Evolutionary conservation across 306 rosid genomes (phyloP), one percentile per base, ranked within the genome.

Genomic region (Phaseolus lunatus): DNA sequence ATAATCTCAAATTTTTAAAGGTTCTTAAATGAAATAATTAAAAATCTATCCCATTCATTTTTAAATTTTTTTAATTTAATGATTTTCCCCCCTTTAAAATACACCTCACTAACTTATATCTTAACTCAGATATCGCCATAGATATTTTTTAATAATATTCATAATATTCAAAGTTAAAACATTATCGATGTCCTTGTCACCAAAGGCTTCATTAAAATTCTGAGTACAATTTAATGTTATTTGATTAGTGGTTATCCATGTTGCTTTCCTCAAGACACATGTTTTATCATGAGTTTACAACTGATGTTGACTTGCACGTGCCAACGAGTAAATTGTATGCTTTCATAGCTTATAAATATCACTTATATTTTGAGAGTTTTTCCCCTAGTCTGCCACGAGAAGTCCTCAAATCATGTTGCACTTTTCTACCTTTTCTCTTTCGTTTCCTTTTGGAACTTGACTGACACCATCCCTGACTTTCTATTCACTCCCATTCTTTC

Each of bases 331-430:
- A 56, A 29, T 22, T 2, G 7, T 18, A 26, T 5, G 12, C 20
- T 68, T 39, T 13, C 62, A 27, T 52, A 52, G 26, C 58, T 9
- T 8, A n/a, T 64, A 58, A 64, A 50, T n/a, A 80, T 77, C 75
- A 85, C 79, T 80, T 24, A 3, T 26, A 19, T 58, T 82, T 86
- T 16, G 86, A 48, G 73, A 90, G 85, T 73, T 87, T 92, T 31
- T 96, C 89, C 65, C 84, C 75, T 31, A 89, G 78, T 85, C 97
- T 90, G 68, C 94, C 96, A 18, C 93, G 83, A 52, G 78, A 90
- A 37, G 96, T 90, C 52, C 67, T 82, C 58, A 59, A 15, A 71
- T 86, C 89, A 33, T 78, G 87, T 52, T 77, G 73, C 4, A 6
- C 44, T 69, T 75, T 86, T 11, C 22, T 67, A 58, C 73, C 70